Conservation (phyloP, 306 rosid genomes). For the Sophora flavescens region DNA sequence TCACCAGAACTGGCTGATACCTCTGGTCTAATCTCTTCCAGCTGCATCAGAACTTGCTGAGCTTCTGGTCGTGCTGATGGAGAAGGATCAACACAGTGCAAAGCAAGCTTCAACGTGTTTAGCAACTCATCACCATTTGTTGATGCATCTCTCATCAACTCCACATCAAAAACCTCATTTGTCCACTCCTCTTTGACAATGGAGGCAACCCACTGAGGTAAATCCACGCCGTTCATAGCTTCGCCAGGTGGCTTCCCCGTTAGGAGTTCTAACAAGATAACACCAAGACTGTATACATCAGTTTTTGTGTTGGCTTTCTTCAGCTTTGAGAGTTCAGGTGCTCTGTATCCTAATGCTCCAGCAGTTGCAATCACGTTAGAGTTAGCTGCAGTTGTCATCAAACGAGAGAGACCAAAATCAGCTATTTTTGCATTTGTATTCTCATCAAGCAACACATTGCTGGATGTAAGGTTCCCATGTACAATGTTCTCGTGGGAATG, state of each 20-base stretch:
- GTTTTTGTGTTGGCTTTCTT: constrained; percentile 89
- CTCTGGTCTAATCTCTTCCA: constrained; percentile 79
- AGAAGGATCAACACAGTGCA: constrained; percentile 99
- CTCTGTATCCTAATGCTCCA: constrained; percentile 84
- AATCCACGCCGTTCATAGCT: constrained; percentile 83
- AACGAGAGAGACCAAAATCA: constrained; percentile 82
- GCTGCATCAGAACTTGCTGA: constrained; percentile 77
- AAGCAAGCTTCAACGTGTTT: constrained; percentile 82
- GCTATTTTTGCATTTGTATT: constrained; percentile 64
- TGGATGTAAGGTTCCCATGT: constrained; percentile 89
- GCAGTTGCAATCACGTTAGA: constrained; percentile 91
- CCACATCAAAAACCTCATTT: constrained; percentile 87
- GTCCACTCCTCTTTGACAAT: constrained; percentile 99
- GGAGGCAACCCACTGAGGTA: constrained; percentile 99
- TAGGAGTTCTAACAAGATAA: constrained; percentile 89
- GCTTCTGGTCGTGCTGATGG: constrained; percentile 87
- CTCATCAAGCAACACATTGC: constrained; percentile 80
- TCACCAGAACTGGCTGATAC: constrained; percentile 62
- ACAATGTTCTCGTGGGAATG: constrained; percentile 74
- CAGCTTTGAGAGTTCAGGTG: constrained; percentile 86
- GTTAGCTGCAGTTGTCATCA: constrained; percentile 87
- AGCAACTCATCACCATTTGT: constrained; percentile 81
- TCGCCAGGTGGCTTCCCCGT: constrained; percentile 94
- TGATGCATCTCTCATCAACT: constrained; percentile 86
- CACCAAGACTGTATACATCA: constrained; percentile 92